Evolutionary conservation across 352 stramenopile species (phyloP), one percentile per base, ranked within the genome.

Genomic region (Globisporangium carolinianum): DNA sequence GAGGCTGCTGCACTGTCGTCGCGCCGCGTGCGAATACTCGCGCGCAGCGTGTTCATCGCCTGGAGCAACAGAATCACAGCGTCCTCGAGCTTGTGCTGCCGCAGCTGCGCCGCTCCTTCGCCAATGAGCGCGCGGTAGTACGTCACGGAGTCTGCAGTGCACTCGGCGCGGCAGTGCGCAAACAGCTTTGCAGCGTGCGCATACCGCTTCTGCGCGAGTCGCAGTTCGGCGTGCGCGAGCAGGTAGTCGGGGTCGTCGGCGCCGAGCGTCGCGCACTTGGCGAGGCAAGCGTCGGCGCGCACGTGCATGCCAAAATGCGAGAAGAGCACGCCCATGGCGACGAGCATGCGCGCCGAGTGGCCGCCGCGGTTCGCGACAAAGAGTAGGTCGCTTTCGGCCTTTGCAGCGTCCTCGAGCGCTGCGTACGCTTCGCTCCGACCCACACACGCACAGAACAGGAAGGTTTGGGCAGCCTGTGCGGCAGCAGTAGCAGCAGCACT

Each of bases 281-380:
- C 66, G 41, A 83, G 74, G 55, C 72, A 81, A 9, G 47, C 35
- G n/a, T 84, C 72, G 0, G 76, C 74, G 10, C 76, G 74, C 53
- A 79, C 61, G 43, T 75, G 66, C 70, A 87, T 77, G 0, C 76
- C 76, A 11, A 84, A 78, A 18, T 72, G 67, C 14, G 69, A 70
- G 51, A 79, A 84, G 17, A 87, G 68, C 18, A 67, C 68, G 18
- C 76, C 74, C 74, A 84, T 87, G 10, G 74, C 60, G 1, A 84
- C 51, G 15, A 75, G 60, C 3, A 53, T 55, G 36, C 56, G 47
- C 35, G 45, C 57, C 0, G 74, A 59, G 42, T 63, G 63, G 18
- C 74, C 76, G 4, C 73, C 67, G n/a, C 74, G 63, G 42, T 74
- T 82, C n/a, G 47, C 46, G 36, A 81, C 64, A 45, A 67, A 69